Base-by-base conservation (phyloP, 2,329 filamentous ascomycete species). In the Cladosporium cucumerinum region DNA sequence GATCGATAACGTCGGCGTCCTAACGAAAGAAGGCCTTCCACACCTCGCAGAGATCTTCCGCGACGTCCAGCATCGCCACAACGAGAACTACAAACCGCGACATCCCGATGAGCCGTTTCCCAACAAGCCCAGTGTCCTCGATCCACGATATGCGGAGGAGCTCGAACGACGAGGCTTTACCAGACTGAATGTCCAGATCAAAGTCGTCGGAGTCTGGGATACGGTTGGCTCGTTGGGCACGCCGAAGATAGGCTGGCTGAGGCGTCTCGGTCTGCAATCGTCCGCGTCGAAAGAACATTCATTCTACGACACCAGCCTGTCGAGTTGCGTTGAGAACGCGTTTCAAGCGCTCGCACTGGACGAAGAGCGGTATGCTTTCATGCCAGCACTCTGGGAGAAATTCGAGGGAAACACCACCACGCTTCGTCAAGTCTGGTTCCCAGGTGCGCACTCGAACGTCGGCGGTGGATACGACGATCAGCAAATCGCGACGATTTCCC, bases 401-500 rank as follows among this genome's bases (percentile, higher is more conserved):
- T 72, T 76, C 5, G 58, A 77, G 49, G 78, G 78, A 30, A 80
- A 79, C 65, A 74, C 69, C n/a, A 82, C 81, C 2, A 75, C 75
- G 2, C 70, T 82, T 8, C 74, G 79, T 7, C 81, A 82, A 69
- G 78, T 81, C 6, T 82, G 81, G 81, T 82, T 82, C 65, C 79
- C 80, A 0, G 81, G 81, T 18, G 78, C 78, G 1, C 81, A 82
- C 65, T 70, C 72, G 26, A 81, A 82, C 64, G 67, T 82, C 12
- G 81, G 81, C 11, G 81, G 81, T n/a, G 80, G 80, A 10, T 77
- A 76, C 60, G 72, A 75, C 28, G 79, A 82, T 63, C 77, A 80
- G 66, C 78, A 83, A 34, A 76, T 83, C 36, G 79, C 81, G 12
- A 82, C 84, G 48, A 83, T 85, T 30, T 79, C 80, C 5, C 72